Evolutionary conservation across 345 rosid species (phyloP).

Genomic region (Gossypium mustelinum): DNA sequence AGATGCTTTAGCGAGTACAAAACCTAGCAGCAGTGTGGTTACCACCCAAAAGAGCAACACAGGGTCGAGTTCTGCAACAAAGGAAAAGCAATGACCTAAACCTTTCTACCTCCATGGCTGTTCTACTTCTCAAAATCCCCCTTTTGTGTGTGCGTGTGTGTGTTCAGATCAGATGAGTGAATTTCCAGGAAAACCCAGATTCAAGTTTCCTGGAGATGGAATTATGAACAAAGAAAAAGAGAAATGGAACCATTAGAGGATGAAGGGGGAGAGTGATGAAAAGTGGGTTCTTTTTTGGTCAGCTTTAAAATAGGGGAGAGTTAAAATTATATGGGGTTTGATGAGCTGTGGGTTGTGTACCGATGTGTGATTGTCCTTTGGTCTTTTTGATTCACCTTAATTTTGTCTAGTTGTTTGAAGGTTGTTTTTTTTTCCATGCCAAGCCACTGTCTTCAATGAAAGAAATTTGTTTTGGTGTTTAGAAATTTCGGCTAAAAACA

Average conservation of each 20-base stretch:
- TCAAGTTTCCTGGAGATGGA: background rate
- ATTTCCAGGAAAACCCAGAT: background rate
- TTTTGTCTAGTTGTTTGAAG: background rate
- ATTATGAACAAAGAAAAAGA: background rate
- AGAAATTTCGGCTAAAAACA: too few species aligned
- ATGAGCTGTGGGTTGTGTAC: background rate
- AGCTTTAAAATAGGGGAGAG: background rate
- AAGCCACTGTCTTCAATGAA: too few species aligned
- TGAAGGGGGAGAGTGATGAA: background rate
- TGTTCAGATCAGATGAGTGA: background rate
- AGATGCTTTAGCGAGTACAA: conserved; percentile 42
- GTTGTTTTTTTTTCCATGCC: too few species aligned
- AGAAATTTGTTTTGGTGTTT: too few species aligned
- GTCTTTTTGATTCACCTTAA: background rate
- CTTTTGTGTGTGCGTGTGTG: background rate
- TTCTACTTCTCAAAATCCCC: background rate
- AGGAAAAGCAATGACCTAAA: conserved; percentile 37
- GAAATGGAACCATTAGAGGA: background rate
- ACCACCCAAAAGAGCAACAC: conserved; percentile 57
- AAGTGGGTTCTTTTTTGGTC: background rate
- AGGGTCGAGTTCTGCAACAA: conserved; percentile 35
- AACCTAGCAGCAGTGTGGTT: conserved; percentile 63
- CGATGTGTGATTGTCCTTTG: background rate
- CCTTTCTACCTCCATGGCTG: conserved; percentile 41
- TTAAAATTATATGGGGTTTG: background rate